A percentile compares a stretch with the other conserved stretches of the same genome.
Evolutionary conservation across 805 yeast genomes (phyloP).

Genomic region (Hanseniaspora thailandica): DNA sequence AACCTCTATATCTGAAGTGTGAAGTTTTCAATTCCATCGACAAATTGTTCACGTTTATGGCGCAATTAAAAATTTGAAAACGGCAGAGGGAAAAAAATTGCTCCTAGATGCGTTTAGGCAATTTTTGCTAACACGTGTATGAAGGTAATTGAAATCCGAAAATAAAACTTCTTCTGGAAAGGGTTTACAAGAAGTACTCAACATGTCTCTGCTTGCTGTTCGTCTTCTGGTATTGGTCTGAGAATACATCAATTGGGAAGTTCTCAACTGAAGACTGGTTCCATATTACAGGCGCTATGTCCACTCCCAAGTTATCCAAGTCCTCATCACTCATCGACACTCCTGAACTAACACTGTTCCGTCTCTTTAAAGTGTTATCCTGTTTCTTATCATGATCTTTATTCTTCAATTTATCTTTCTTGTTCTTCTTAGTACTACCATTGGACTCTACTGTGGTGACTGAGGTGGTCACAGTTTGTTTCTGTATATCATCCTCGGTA

Average conservation of each 20-base stretch:
- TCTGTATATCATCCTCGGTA: slow-evolving; percentile 17
- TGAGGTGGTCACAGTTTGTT: neutral
- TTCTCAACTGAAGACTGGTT: neutral
- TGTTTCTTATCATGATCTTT: neutral
- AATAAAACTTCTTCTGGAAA: neutral
- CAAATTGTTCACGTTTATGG: too few species aligned
- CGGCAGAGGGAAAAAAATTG: neutral
- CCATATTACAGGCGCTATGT: slow-evolving; percentile 13
- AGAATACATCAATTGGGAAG: slow-evolving; percentile 23
- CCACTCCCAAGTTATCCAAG: neutral
- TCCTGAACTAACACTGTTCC: neutral
- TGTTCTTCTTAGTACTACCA: neutral
- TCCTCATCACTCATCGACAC: neutral
- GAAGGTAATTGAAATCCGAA: neutral
- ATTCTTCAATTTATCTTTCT: neutral
- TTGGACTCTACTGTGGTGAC: neutral
- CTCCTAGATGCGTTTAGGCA: neutral
- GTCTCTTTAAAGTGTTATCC: neutral
- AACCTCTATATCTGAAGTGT: too few species aligned
- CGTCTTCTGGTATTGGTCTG: slow-evolving; percentile 28
- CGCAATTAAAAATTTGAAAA: neutral
- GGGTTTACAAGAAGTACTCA: slow-evolving; percentile 25
- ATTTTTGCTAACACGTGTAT: neutral
- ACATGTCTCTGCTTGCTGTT: slow-evolving; percentile 27
- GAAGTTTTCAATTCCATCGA: too few species aligned